Percentiles rank a stretch among this genome's conserved stretches.
Evolutionary conservation across 2,329 filamentous ascomycete species (phyloP).

Genomic region (Colletotrichum sp.): DNA sequence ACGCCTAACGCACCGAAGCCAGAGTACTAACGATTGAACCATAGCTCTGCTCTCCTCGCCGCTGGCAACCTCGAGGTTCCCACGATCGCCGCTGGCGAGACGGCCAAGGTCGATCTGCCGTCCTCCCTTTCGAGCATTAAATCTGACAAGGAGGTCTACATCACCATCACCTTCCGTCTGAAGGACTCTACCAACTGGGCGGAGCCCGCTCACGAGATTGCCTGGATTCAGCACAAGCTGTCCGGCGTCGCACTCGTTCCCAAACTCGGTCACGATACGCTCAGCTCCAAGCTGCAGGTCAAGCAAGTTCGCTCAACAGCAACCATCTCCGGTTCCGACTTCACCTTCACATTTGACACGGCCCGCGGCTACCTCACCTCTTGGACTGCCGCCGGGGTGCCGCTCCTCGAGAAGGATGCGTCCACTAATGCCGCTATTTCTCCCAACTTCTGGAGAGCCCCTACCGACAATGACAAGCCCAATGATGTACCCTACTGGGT

Average conservation of each 20-base stretch:
- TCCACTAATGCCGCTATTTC: conserved; percentile 39
- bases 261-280: conserved; percentile 1
- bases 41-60: conserved; percentile 30
- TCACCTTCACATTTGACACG: conserved; percentile 48
- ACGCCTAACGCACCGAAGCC: not conserved
- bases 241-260: conserved; percentile 26
- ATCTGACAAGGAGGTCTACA: conserved; percentile 43
- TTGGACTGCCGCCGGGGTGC: conserved; percentile 41
- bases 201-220: conserved; percentile 56
- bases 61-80: conserved; percentile 47
- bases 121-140: conserved; percentile 29
- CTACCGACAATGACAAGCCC: conserved; percentile 69
- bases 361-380: conserved; percentile 46
- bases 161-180: conserved; percentile 51
- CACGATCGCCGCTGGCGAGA: conserved; percentile 40
- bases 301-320: conserved; percentile 27
- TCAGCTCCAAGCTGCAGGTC: conserved; percentile 27
- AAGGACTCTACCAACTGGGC: conserved; percentile 55
- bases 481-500: conserved; percentile 63
- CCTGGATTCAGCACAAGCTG: conserved; percentile 56
- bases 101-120: conserved; percentile 37
- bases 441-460: conserved; percentile 66
- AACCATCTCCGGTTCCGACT: conserved; percentile 35
- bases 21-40: conserved; percentile 8
- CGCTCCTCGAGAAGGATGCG: conserved; percentile 40